Conservation (phyloP, 179 eudicot species). For the Gypsophila paniculata region DNA sequence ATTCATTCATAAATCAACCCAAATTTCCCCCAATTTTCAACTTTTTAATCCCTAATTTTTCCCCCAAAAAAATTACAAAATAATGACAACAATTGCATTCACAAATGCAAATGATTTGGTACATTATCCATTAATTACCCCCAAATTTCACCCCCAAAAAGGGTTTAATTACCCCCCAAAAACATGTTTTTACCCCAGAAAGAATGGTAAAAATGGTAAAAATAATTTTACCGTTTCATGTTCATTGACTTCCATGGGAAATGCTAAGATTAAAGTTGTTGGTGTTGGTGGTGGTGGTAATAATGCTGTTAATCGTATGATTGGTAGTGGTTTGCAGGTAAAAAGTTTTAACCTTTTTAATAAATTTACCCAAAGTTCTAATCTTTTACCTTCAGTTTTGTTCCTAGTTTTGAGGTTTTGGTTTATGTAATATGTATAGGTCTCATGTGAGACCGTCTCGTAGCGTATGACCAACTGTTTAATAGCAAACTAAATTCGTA, state of each 20-base stretch:
- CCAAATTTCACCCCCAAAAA: constrained; percentile 28
- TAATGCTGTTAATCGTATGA: constrained; percentile 98
- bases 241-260: constrained; percentile 54
- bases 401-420: too few species aligned
- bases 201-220: constrained; percentile 23
- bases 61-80: not conserved
- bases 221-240: constrained; percentile 24
- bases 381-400: not conserved
- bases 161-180: constrained; percentile 18
- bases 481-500: too few species aligned
- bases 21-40: not conserved
- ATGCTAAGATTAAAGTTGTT: constrained; percentile 87
- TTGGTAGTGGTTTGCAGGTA: constrained; percentile 91
- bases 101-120: constrained; percentile 34
- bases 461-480: too few species aligned
- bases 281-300: constrained; percentile 99
- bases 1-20: not conserved
- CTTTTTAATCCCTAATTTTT: not conserved
- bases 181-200: constrained; percentile 18
- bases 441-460: too few species aligned
- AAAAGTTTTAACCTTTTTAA: constrained; percentile 11
- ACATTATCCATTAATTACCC: constrained; percentile 26
- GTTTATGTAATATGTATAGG: too few species aligned
- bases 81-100: constrained; percentile 33
- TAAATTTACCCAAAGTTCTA: not conserved